Evolutionary conservation across 1,284 basidiomycete genomes (phyloP).

Genomic region (Neonothopanus nambi): DNA sequence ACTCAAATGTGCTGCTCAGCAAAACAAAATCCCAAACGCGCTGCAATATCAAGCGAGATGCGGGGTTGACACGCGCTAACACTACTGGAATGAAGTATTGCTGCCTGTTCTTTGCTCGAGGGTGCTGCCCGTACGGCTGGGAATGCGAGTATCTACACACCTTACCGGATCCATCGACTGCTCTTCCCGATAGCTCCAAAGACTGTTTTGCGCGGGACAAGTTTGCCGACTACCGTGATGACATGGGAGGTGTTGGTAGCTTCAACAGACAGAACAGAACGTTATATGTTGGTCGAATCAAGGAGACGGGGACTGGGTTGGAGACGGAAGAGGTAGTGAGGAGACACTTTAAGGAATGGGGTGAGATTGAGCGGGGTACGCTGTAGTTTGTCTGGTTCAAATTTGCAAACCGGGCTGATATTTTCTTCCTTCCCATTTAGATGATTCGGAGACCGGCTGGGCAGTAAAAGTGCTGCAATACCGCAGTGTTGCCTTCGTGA

Average conservation of each 20-base stretch:
- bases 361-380: conserved; percentile 91
- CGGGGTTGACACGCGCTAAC: conserved; percentile 92
- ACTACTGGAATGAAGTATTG: conserved; percentile 89
- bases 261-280: conserved; percentile 95
- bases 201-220: conserved; percentile 98
- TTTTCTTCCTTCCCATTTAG: conserved; percentile 20
- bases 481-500: conserved; percentile 96
- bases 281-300: conserved; percentile 92
- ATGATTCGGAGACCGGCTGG: conserved; percentile 31
- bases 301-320: conserved; percentile 83
- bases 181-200: conserved; percentile 87
- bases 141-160: conserved; percentile 95
- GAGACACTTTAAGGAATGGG: conserved; percentile 96
- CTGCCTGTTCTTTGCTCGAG: conserved; percentile 95
- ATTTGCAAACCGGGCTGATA: conserved; percentile 6
- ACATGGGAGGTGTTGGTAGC: conserved; percentile 99
- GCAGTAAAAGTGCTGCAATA: conserved; percentile 90
- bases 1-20: no score
- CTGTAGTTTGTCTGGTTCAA: conserved; percentile 22
- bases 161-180: conserved; percentile 70
- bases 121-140: conserved; percentile 96
- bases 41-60: conserved; percentile 87
- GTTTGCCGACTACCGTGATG: conserved; percentile 96
- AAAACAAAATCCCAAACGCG: conserved; percentile 92
- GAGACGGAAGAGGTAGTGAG: conserved; percentile 90